Conservation (phyloP, 257 asterid genomes). For the Primulina eburnea region DNA sequence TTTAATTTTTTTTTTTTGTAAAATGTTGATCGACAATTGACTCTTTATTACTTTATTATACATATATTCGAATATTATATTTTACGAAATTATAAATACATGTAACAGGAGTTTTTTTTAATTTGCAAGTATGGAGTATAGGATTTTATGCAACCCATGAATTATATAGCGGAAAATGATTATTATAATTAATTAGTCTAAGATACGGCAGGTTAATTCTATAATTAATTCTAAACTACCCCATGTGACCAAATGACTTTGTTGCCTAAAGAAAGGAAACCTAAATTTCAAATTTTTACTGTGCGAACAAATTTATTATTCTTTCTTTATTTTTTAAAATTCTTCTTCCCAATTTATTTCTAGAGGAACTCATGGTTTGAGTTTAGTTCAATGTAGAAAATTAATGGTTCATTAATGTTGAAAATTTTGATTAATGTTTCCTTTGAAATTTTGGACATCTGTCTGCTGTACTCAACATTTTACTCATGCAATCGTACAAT, state of each 20-base stretch:
- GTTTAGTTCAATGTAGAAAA: conserved; percentile 19
- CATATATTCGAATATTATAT: no score
- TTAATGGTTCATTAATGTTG: no score
- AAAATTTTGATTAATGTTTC: no score
- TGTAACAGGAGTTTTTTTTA: background rate
- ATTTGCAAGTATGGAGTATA: background rate
- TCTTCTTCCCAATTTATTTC: background rate
- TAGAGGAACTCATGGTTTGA: conserved; percentile 7
- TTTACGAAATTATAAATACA: background rate
- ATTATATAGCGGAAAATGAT: background rate
- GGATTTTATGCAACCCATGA: background rate
- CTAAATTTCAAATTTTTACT: conserved; percentile 9
- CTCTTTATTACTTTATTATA: no score
- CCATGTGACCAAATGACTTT: conserved; percentile 26
- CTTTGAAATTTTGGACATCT: no score
- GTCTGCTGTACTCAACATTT: no score
- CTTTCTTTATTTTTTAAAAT: no score
- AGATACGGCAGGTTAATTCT: conserved; percentile 23
- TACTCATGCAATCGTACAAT: no score
- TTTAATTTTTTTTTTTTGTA: no score
- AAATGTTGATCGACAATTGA: no score
- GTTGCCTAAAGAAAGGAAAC: background rate
- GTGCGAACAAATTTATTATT: background rate
- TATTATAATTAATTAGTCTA: conserved; percentile 26
- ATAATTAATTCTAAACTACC: conserved; percentile 14